Base-by-base conservation (phyloP, 805 yeast genomes). In the Candida piceae region DNA sequence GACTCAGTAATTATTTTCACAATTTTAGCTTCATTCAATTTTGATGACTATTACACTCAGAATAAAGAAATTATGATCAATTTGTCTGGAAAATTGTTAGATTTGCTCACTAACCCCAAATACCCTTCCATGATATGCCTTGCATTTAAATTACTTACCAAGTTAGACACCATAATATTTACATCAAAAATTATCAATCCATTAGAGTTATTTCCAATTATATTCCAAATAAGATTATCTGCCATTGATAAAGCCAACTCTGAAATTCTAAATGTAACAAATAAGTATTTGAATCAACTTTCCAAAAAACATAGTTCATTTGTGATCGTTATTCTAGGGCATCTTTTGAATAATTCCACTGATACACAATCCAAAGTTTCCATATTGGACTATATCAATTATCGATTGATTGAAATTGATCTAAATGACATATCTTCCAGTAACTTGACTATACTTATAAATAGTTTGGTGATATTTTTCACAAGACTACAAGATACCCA, bases 341-440 rank as follows among this genome's bases (percentile, higher is more conserved):
- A 32, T 7, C 30, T 48, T 9, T 31, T 53, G 32, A 38, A 39
- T 13, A 32, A 32, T 15, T 22, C 36, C 1, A 34, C 8, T 20
- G 18, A 10, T 10, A 15, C 15, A 7, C 20, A 30, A 6, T 13
- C 20, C 23, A 39, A 42, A 31, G 18, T 37, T n/a, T 30, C 45
- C 11, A 35, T 47, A 8, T 20, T 54, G 20, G 55, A 50, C 31
- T 55, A 50, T 23, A 35, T 53, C 13, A 52, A 53, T 29, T 47
- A 46, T 31, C 15, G 52, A 5, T 19, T 55, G 13, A 42, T 57
- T 18, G 58, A 54, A 28, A 31, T 30, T 4, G 13, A 13, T 12
- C 16, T 28, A 16, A 12, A 13, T 27, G n/a, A 22, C 1, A 16
- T 42, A 15, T 27, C 39, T 20, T 24, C 46, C 16, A 39, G 40